Percentiles rank a stretch among this genome's conserved stretches.
Conservation (phyloP, 1,284 basidiomycete genomes). For the Lignosus rhinocerotis region DNA sequence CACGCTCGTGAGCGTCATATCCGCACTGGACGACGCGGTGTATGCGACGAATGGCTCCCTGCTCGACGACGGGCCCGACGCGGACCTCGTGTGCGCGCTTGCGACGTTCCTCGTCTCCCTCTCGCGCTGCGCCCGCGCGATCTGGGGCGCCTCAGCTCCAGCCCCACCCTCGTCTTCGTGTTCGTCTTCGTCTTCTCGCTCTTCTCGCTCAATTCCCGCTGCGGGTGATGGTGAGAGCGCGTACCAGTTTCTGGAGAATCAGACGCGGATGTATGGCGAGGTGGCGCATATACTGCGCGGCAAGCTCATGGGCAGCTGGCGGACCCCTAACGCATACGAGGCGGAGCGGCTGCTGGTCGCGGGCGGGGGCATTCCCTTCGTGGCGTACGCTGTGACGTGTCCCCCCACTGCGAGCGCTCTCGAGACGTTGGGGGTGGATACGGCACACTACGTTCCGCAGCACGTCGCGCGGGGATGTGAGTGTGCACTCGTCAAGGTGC, state of each 20-base stretch:
- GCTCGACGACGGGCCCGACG: neutral
- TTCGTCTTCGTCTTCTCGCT: no score
- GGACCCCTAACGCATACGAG: neutral
- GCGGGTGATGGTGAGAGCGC: neutral
- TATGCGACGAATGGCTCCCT: neutral
- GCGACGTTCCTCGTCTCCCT: neutral
- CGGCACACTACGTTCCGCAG: neutral
- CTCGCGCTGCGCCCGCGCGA: neutral
- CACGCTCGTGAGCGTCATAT: neutral
- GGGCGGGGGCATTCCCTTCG: neutral
- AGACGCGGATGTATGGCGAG: neutral
- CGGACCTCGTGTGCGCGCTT: neutral
- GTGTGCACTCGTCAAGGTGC: neutral
- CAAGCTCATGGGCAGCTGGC: neutral
- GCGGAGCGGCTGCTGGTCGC: neutral
- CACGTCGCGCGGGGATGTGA: neutral
- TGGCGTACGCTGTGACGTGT: neutral
- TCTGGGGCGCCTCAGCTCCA: neutral
- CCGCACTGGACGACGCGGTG: neutral
- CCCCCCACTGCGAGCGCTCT: neutral
- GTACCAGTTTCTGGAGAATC: neutral
- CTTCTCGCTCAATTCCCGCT: no score
- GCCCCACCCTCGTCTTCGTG: no score
- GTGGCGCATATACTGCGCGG: neutral
- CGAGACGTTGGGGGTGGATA: slow-evolving; percentile 9